A percentile compares a stretch with the other conserved stretches of the same genome.
phyloP scores from a whole-genome alignment of 1,284 basidiomycete species.

The Leccinum variabile region DNA sequence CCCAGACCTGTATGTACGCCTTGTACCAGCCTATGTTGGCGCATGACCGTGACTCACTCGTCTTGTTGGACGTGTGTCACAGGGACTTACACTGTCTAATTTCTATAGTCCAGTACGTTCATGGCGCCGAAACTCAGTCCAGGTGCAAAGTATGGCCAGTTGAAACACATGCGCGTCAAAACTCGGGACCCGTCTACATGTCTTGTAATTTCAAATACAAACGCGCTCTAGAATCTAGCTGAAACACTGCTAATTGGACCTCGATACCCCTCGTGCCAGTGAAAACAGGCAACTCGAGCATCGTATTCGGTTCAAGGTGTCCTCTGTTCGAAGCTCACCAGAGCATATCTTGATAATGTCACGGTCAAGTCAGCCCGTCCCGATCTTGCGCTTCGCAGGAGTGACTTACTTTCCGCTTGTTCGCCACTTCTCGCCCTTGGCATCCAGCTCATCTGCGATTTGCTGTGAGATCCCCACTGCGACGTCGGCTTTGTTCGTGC shows the following conservation, averaged over 20 bases:
- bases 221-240: not conserved
- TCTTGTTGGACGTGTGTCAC: too few species aligned
- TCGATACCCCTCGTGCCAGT: not conserved
- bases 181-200: not conserved
- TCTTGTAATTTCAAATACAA: not conserved
- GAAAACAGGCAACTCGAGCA: not conserved
- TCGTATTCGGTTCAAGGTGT: slow-evolving; percentile 3
- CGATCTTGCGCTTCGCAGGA: not conserved
- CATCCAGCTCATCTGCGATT: slow-evolving; percentile 66
- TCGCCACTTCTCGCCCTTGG: slow-evolving; percentile 73
- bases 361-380: not conserved
- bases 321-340: slow-evolving; percentile 33
- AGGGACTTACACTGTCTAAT: too few species aligned
- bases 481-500: slow-evolving; percentile 97
- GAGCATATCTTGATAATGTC: slow-evolving; percentile 26
- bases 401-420: slow-evolving; percentile 73
- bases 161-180: not conserved
- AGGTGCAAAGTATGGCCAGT: not conserved
- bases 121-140: not conserved
- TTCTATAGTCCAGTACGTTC: not conserved
- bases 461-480: slow-evolving; percentile 76
- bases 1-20: too few species aligned
- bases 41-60: too few species aligned
- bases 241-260: not conserved
- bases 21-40: too few species aligned